phyloP scores from a whole-genome alignment of 768 basidiomycete genomes.

The Russula brevipes region DNA sequence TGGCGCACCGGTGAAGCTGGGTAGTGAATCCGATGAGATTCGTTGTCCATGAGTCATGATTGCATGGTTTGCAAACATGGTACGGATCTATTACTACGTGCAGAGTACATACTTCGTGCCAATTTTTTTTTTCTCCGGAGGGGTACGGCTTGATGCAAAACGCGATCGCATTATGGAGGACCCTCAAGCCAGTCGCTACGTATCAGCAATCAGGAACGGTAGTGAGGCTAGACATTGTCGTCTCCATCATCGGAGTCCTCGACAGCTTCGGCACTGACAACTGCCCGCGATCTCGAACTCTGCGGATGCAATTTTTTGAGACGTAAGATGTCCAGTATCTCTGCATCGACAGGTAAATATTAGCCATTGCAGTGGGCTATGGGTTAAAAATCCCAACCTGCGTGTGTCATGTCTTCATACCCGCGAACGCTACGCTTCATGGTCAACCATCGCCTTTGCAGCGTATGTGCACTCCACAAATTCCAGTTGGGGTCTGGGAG shows the following conservation, averaged over 20 bases:
- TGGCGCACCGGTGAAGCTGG: no score
- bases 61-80: no score
- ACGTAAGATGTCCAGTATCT: conserved; percentile 76
- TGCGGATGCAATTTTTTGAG: conserved; percentile 66
- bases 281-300: conserved; percentile 30
- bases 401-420: conserved; percentile 73
- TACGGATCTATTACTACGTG: neutral
- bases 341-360: conserved; percentile 34
- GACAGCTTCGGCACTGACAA: conserved; percentile 33
- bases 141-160: neutral
- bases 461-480: conserved; percentile 73
- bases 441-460: conserved; percentile 76
- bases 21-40: no score
- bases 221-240: neutral
- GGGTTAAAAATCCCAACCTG: conserved; percentile 42
- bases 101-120: neutral
- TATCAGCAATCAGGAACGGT: neutral
- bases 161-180: neutral
- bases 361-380: conserved; percentile 5
- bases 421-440: conserved; percentile 76
- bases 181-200: neutral
- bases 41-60: no score
- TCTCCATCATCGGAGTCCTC: conserved; percentile 31
- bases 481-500: conserved; percentile 75
- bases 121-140: no score